phyloP scores from a whole-genome alignment of 2,329 filamentous ascomycete genomes.

The Hypomyces rosellus region DNA sequence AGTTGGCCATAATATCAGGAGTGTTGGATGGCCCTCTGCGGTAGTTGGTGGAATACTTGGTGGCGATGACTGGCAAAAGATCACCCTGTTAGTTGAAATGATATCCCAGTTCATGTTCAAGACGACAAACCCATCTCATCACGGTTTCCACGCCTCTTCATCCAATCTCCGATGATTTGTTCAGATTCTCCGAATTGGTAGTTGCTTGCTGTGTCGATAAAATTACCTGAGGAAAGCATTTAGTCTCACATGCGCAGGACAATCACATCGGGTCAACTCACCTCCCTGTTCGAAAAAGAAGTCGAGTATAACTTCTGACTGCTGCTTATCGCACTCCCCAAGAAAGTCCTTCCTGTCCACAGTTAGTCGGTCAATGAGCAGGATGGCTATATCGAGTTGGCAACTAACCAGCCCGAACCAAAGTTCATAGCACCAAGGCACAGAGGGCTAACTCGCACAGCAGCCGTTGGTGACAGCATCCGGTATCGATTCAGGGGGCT shows the following conservation, averaged over 20 bases:
- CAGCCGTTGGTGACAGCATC: conserved; percentile 58
- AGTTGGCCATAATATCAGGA: conserved; percentile 44
- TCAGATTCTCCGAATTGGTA: conserved; percentile 61
- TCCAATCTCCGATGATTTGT: conserved; percentile 64
- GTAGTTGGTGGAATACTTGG: conserved; percentile 61
- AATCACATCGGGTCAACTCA: background rate
- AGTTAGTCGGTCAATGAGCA: background rate
- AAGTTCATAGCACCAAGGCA: conserved; percentile 62
- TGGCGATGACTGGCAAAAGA: conserved; percentile 50
- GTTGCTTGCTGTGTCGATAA: conserved; percentile 66
- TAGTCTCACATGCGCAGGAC: background rate
- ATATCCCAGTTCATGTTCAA: background rate
- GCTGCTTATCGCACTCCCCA: conserved; percentile 59
- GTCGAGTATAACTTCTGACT: conserved; percentile 58
- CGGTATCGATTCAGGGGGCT: conserved; percentile 60
- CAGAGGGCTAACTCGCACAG: conserved; percentile 60
- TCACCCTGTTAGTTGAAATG: background rate
- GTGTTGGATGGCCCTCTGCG: conserved; percentile 31
- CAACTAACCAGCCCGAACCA: conserved; percentile 44
- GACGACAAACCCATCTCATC: conserved; percentile 53
- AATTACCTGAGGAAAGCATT: conserved; percentile 49
- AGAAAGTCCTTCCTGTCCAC: conserved; percentile 44
- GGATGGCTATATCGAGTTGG: background rate
- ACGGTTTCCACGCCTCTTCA: conserved; percentile 55
- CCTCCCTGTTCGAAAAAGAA: conserved; percentile 53